Percentiles rank a stretch among this genome's conserved stretches.
phyloP scores from a whole-genome alignment of 2,329 filamentous ascomycete genomes.

The Alternaria sp. region DNA sequence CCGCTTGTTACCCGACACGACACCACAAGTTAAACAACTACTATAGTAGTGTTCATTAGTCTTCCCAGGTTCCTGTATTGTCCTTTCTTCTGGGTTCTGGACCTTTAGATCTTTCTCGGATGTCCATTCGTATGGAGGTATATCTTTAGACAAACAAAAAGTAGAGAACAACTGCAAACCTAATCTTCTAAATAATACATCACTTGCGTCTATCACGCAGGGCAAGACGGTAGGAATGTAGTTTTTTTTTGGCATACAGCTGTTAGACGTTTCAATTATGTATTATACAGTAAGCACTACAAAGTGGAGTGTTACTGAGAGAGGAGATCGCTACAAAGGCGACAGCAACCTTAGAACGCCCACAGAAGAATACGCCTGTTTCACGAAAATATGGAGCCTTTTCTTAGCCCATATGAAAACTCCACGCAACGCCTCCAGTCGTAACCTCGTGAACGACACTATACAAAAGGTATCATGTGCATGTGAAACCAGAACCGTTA shows the following conservation, averaged over 20 bases:
- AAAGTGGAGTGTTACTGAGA: conserved; percentile 7
- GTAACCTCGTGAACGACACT: conserved; percentile 23
- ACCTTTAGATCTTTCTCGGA: neutral
- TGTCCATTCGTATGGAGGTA: neutral
- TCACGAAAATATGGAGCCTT: conserved; percentile 12
- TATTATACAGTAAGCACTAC: conserved; percentile 28
- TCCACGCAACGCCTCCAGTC: conserved; percentile 21
- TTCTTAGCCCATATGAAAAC: conserved; percentile 16
- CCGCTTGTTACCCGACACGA: conserved; percentile 13
- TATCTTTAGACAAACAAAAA: neutral
- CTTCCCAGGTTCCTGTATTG: conserved; percentile 1
- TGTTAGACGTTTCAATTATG: conserved; percentile 22
- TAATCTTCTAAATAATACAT: neutral
- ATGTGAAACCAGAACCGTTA: conserved; percentile 17
- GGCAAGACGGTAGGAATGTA: neutral
- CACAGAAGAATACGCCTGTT: conserved; percentile 12
- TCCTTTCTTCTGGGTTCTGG: neutral
- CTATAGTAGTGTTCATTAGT: neutral
- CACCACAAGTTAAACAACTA: conserved; percentile 10
- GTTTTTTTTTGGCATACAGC: conserved; percentile 1
- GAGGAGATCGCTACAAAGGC: conserved; percentile 24
- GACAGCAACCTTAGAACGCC: conserved; percentile 29
- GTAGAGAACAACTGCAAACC: neutral
- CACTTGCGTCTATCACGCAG: neutral
- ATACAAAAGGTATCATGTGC: conserved; percentile 24